phyloP scores from a whole-genome alignment of 2,329 filamentous ascomycete genomes.

The Orbilia blumenaviensis region DNA sequence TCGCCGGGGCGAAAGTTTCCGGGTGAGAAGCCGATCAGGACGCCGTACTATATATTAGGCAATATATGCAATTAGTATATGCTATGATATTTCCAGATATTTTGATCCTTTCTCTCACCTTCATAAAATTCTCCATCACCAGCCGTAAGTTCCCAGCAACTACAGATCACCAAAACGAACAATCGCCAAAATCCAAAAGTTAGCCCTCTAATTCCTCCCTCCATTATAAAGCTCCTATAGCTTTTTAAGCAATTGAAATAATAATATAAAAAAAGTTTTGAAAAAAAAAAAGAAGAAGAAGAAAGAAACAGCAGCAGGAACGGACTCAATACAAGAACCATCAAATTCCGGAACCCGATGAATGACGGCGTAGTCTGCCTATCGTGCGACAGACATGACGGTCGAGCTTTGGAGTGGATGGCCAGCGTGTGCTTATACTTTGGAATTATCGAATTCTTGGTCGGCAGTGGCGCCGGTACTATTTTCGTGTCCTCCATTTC shows the following conservation, averaged over 20 bases:
- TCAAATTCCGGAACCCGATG: slow-evolving; percentile 91
- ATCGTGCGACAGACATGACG: slow-evolving; percentile 88
- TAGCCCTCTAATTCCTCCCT: slow-evolving; percentile 44
- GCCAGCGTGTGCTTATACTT: slow-evolving; percentile 94
- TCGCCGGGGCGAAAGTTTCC: slow-evolving; percentile 86
- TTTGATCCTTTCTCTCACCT: slow-evolving; percentile 66
- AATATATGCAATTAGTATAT: slow-evolving; percentile 28
- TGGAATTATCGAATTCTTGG: slow-evolving; percentile 63
- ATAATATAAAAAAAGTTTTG: not conserved
- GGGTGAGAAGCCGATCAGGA: slow-evolving; percentile 88
- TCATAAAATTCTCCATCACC: slow-evolving; percentile 96
- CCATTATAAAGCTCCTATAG: no score
- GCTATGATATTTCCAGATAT: no score
- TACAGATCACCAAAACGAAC: slow-evolving; percentile 60
- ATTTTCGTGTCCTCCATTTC: slow-evolving; percentile 55
- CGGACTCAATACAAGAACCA: slow-evolving; percentile 88
- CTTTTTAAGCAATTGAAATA: no score
- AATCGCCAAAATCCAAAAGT: not conserved
- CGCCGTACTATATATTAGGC: slow-evolving; percentile 75
- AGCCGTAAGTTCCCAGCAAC: slow-evolving; percentile 92
- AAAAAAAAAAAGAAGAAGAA: not conserved
- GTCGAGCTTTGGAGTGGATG: slow-evolving; percentile 75
- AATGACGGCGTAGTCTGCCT: slow-evolving; percentile 79
- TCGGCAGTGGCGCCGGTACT: slow-evolving; percentile 55
- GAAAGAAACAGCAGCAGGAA: slow-evolving; percentile 26